Evolutionary conservation across 2,329 filamentous ascomycete genomes (phyloP), one percentile per base, ranked within the genome.

Genomic region (Colletotrichum eremochloae): DNA sequence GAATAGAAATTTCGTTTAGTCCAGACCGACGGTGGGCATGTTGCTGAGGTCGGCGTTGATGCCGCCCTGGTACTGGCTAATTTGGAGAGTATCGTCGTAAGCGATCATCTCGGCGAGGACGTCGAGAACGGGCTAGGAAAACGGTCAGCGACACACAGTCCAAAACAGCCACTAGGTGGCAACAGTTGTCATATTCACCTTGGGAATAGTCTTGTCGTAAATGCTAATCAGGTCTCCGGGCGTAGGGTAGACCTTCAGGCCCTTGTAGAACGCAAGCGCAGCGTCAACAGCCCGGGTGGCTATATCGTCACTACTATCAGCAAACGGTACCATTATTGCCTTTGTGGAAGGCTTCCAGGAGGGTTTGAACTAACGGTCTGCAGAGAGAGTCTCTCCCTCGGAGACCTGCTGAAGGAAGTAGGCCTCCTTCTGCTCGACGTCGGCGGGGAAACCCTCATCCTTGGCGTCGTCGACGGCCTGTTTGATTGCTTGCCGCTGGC

Each of bases 91-190:
- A 75, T 92, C 90, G 85, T 98, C 96, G 82, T 95, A 91, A 75
- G 95, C 96, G 79, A 99, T 97, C 94, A 99, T 98, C 86, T 98
- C 94, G 76, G 96, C 96, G 75, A 99, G 91, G 78, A 98, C 92
- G 83, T 99, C 96, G 78, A 99, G 91, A 78, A 98, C 94, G 74
- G 95, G 91, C 93, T 96, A 75, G 46, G 24, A 15, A 31, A 31
- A n/a, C 40, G 8, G 73, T 81, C 72, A 80, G 77, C 57, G 15
- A 48, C 36, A 14, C 29, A 46, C 1, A 18, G 44, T 18, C 20
- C 38, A 55, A 55, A 24, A 20, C 5, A 38, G 44, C 9, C 46
- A 48, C 20, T 1, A 9, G 15, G 5, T 14, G 40, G 5, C 20
- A 12, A 15, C n/a, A 29, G 2, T 53, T 44, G 38, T 14, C 24